Conservation (phyloP, 2,329 filamentous ascomycete species). For the Neophaeococcomyces aloes region DNA sequence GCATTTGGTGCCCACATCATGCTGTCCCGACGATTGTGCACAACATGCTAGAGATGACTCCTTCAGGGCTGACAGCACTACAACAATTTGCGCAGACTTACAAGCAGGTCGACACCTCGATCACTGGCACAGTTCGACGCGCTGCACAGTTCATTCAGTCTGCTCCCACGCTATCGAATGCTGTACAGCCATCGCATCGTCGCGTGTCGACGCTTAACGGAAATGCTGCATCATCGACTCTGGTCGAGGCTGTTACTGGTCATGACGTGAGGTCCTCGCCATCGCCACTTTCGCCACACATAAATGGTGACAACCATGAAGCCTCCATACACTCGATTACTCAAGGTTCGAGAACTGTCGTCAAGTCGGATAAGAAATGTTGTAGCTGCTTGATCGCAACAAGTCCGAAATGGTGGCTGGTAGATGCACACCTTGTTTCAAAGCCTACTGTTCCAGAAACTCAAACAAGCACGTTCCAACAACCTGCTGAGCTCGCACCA, state of each 20-base stretch:
- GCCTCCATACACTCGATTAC: neutral
- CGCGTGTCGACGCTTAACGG: conserved; percentile 47
- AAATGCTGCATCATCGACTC: conserved; percentile 12
- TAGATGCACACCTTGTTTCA: conserved; percentile 18
- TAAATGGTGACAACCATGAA: conserved; percentile 9
- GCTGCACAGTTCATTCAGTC: conserved; percentile 55
- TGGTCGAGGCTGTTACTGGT: conserved; percentile 13
- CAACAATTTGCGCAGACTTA: conserved; percentile 81
- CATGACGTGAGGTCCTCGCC: conserved; percentile 22
- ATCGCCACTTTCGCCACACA: conserved; percentile 11
- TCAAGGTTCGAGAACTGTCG: neutral
- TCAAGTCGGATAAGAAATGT: conserved; percentile 26
- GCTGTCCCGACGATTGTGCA: conserved; percentile 63
- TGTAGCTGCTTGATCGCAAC: conserved; percentile 30
- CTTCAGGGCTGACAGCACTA: conserved; percentile 64
- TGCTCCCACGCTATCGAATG: conserved; percentile 25
- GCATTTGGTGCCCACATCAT: conserved; percentile 87
- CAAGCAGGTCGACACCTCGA: conserved; percentile 83
- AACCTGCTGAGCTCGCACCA: neutral
- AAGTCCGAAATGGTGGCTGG: conserved; percentile 52
- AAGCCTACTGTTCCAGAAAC: conserved; percentile 7
- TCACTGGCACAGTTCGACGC: conserved; percentile 88
- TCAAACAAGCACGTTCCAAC: neutral
- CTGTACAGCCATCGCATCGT: conserved; percentile 34
- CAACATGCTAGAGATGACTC: conserved; percentile 64